Conservation (phyloP, 1,139 yeast genomes). For the Tardiomyces digboiensis region DNA sequence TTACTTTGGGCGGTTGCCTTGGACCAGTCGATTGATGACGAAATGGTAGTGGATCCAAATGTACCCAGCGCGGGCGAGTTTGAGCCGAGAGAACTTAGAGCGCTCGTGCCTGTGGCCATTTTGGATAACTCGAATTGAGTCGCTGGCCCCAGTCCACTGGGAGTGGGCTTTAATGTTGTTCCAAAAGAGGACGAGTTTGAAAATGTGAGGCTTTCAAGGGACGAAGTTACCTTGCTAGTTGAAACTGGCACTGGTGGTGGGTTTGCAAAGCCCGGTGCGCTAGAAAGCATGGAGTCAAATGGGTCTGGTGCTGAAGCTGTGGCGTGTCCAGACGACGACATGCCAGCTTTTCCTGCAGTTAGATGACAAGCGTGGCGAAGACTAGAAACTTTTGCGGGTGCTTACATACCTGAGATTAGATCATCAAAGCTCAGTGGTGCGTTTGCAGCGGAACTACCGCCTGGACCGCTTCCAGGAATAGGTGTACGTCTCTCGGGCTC, state of each 20-base stretch:
- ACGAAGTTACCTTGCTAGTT: neutral
- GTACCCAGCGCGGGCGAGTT: no score
- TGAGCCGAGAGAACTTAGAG: no score
- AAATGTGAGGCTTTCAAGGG: neutral
- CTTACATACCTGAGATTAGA: slow-evolving; percentile 7
- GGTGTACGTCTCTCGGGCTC: neutral
- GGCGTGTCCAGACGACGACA: neutral
- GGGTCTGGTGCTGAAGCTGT: neutral
- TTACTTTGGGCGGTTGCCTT: slow-evolving; percentile 1
- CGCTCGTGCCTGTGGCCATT: no score
- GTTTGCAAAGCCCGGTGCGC: neutral
- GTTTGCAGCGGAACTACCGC: neutral
- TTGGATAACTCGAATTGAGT: no score
- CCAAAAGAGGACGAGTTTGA: neutral
- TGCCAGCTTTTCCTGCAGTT: no score
- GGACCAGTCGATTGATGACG: slow-evolving; percentile 5
- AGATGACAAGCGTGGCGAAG: no score
- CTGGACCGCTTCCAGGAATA: neutral
- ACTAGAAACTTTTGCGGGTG: neutral
- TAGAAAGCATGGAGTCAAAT: neutral
- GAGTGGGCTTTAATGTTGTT: neutral
- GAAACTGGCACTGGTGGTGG: neutral
- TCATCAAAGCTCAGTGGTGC: slow-evolving; percentile 6
- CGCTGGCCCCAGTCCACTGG: no score
- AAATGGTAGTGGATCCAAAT: neutral